Percentiles rank a stretch among this genome's conserved stretches.
Conservation (phyloP, 2,329 filamentous ascomycete genomes). For the Macrophomina pseudophaseolina region DNA sequence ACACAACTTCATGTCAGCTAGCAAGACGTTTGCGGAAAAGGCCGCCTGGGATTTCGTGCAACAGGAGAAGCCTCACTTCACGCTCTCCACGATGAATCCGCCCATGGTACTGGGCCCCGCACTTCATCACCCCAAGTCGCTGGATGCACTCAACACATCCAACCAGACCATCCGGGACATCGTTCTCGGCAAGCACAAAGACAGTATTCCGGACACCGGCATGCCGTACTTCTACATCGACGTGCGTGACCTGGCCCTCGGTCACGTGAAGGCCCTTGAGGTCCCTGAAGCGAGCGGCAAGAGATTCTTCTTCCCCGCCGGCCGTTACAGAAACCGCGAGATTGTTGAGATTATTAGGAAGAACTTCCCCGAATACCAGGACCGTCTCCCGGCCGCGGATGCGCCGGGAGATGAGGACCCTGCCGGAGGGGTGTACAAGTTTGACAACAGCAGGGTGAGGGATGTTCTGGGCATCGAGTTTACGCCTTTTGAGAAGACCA, state of each 20-base stretch:
- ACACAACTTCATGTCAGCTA: conserved; percentile 34
- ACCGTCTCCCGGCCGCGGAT: conserved; percentile 49
- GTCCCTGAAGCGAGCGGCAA: conserved; percentile 59
- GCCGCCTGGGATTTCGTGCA: conserved; percentile 53
- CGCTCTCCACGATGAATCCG: conserved; percentile 49
- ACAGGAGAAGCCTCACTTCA: conserved; percentile 49
- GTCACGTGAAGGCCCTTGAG: conserved; percentile 58
- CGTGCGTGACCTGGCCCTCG: conserved; percentile 46
- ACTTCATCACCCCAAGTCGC: conserved; percentile 60
- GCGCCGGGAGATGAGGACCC: conserved; percentile 42
- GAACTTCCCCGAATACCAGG: conserved; percentile 55
- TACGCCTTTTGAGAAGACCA: conserved; percentile 34
- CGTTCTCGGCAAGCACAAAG: conserved; percentile 61
- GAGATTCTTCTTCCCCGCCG: conserved; percentile 64
- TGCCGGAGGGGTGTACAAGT: conserved; percentile 53
- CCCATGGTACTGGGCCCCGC: conserved; percentile 52
- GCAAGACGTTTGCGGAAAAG: conserved; percentile 61
- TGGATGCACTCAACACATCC: conserved; percentile 69
- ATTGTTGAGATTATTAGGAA: conserved; percentile 62
- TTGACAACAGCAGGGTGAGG: conserved; percentile 57
- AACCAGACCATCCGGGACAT: conserved; percentile 67
- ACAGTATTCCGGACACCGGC: conserved; percentile 56
- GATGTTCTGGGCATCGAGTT: conserved; percentile 62
- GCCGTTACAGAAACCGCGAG: conserved; percentile 43
- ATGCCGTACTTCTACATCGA: conserved; percentile 51